Conservation (phyloP, 1,139 yeast species). For the Sugiyamaella novakii region DNA sequence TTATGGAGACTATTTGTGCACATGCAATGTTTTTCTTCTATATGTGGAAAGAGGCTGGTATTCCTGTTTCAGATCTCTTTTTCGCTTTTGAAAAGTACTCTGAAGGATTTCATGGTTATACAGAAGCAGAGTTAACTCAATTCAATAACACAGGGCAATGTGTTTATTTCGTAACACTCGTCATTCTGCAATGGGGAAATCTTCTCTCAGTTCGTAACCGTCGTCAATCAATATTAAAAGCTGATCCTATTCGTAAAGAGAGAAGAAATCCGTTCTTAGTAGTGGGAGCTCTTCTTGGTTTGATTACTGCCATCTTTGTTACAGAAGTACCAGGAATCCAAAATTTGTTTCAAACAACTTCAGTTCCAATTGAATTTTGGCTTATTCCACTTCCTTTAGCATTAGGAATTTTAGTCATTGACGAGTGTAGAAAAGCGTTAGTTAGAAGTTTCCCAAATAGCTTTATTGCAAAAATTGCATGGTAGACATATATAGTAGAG, state of each 20-base stretch:
- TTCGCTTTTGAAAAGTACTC: slow-evolving; percentile 47
- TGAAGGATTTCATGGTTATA: slow-evolving; percentile 32
- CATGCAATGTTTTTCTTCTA: slow-evolving; percentile 50
- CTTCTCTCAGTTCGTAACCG: slow-evolving; percentile 52
- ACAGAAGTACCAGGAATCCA: slow-evolving; percentile 53
- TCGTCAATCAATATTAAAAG: slow-evolving; percentile 48
- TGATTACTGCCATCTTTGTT: slow-evolving; percentile 50
- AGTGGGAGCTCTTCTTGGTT: slow-evolving; percentile 46
- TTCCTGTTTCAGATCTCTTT: slow-evolving; percentile 45
- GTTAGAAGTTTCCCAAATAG: slow-evolving; percentile 38
- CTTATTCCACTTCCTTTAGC: slow-evolving; percentile 55
- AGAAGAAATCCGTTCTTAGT: slow-evolving; percentile 41
- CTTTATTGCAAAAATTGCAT: slow-evolving; percentile 27
- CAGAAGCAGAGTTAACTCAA: slow-evolving; percentile 33
- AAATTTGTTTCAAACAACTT: slow-evolving; percentile 44
- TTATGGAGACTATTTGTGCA: slow-evolving; percentile 49
- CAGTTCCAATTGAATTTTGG: slow-evolving; percentile 53
- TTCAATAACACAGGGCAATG: slow-evolving; percentile 48
- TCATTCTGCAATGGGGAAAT: slow-evolving; percentile 54
- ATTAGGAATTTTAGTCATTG: slow-evolving; percentile 44
- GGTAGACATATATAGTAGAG: no score
- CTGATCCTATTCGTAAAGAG: slow-evolving; percentile 43
- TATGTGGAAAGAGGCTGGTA: slow-evolving; percentile 45
- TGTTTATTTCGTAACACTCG: slow-evolving; percentile 54
- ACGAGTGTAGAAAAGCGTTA: slow-evolving; percentile 49